Conservation (phyloP, 2,329 filamentous ascomycete genomes). For the Fusarium agapanthi region DNA sequence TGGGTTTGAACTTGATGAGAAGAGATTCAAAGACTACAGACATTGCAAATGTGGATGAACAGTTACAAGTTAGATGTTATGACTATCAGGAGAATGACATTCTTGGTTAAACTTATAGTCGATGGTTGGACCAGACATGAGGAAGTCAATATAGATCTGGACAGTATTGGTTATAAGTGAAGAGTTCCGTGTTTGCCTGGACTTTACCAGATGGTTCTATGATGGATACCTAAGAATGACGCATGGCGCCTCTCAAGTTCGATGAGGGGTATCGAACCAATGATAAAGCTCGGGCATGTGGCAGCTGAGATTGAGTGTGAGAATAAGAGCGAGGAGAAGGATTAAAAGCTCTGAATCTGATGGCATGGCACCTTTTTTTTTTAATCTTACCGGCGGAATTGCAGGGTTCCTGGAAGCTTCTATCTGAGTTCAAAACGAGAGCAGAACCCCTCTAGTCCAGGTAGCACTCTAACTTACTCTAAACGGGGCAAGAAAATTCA, state of each 20-base stretch:
- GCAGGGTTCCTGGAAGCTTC: slow-evolving; percentile 15
- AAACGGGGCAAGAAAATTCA: background rate
- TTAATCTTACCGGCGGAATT: background rate
- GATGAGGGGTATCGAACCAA: slow-evolving; percentile 26
- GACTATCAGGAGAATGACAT: background rate
- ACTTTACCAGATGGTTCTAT: slow-evolving; percentile 25
- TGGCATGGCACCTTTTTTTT: background rate
- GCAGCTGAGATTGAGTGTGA: background rate
- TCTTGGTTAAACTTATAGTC: background rate
- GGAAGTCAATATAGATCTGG: background rate
- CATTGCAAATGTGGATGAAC: slow-evolving; percentile 31
- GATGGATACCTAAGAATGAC: slow-evolving; percentile 16
- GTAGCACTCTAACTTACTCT: no score
- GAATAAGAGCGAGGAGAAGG: background rate
- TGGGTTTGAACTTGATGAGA: slow-evolving; percentile 46
- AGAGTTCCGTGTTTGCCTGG: background rate
- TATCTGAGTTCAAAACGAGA: background rate
- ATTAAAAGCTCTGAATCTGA: background rate
- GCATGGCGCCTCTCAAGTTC: background rate
- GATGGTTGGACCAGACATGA: background rate
- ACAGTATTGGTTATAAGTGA: background rate
- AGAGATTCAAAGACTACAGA: slow-evolving; percentile 44
- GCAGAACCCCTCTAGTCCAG: no score
- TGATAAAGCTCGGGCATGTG: slow-evolving; percentile 15
- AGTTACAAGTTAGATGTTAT: background rate